Evolutionary conservation across 2,329 filamentous ascomycete genomes (phyloP).

Genomic region (Diaporthe batatas): DNA sequence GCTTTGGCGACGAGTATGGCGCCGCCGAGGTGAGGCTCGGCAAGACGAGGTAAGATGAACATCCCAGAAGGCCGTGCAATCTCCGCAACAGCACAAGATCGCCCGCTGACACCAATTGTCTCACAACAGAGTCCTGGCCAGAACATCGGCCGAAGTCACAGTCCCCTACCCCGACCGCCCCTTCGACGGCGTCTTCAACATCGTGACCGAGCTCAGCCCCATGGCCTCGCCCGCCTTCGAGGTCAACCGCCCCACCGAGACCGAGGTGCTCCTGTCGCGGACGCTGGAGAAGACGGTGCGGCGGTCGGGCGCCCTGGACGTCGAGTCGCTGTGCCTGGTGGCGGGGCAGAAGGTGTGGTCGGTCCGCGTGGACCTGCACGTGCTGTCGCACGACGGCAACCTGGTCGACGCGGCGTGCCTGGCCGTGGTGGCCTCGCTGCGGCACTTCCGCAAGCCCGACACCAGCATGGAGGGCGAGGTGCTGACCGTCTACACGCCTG

Average conservation of each 20-base stretch:
- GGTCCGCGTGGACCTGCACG: constrained; percentile 90
- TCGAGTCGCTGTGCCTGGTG: constrained; percentile 93
- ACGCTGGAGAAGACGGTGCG: constrained; percentile 95
- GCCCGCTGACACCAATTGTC: constrained; percentile 33
- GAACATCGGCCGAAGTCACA: constrained; percentile 89
- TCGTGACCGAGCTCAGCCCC: constrained; percentile 89
- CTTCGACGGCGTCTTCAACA: constrained; percentile 95
- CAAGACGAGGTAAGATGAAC: constrained; percentile 80
- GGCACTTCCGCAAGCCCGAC: constrained; percentile 93
- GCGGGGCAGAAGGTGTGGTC: constrained; percentile 93
- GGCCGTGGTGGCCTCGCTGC: constrained; percentile 86
- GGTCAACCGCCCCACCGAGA: constrained; percentile 83
- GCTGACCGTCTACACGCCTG: constrained; percentile 84
- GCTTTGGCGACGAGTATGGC: constrained; percentile 92
- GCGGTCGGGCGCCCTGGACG: constrained; percentile 91
- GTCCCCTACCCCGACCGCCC: constrained; percentile 89
- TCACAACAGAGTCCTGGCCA: constrained; percentile 77
- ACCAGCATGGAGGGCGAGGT: constrained; percentile 87
- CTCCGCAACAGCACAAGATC: not conserved
- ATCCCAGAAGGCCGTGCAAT: too few species aligned
- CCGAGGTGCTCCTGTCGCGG: constrained; percentile 87
- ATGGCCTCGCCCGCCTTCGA: constrained; percentile 95
- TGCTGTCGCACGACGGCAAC: constrained; percentile 91
- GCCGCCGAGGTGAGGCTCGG: constrained; percentile 88
- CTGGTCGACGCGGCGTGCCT: constrained; percentile 89